Evolutionary conservation across 208 protist species (phyloP).

Genomic region (Trypanosoma cruzi): DNA sequence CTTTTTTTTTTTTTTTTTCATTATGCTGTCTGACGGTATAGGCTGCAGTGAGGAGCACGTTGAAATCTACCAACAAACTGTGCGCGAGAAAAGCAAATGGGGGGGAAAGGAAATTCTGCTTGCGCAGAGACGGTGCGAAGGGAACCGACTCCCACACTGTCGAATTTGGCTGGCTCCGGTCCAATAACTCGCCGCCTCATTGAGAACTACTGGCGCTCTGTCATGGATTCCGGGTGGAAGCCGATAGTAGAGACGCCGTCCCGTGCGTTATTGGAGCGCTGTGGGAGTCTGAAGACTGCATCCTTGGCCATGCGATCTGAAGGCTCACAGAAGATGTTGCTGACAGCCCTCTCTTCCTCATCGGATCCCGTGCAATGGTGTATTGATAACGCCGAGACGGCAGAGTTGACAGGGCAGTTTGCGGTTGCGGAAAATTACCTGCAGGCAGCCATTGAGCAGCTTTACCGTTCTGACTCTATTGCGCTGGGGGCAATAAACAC

Average conservation of each 20-base stretch:
- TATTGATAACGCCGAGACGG: slow-evolving; percentile 35
- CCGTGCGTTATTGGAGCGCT: slow-evolving; percentile 77
- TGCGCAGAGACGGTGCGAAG: neutral
- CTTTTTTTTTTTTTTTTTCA: slow-evolving; percentile 16
- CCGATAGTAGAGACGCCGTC: slow-evolving; percentile 45
- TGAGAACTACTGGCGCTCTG: slow-evolving; percentile 78
- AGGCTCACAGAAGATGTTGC: neutral
- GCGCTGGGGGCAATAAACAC: slow-evolving; percentile 3
- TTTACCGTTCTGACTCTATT: slow-evolving; percentile 55
- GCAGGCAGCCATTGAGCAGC: slow-evolving; percentile 52
- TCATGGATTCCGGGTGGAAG: slow-evolving; percentile 50
- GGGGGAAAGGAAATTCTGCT: too few relatives aligned
- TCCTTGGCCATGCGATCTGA: slow-evolving; percentile 60
- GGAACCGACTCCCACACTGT: neutral
- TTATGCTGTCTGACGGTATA: neutral
- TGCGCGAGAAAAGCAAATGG: neutral
- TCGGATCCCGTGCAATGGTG: slow-evolving; percentile 42
- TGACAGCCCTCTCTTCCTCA: neutral
- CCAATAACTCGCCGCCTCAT: slow-evolving; percentile 38
- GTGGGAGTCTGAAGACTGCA: slow-evolving; percentile 58
- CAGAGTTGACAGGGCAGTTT: slow-evolving; percentile 43
- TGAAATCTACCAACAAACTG: neutral
- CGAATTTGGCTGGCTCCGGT: neutral
- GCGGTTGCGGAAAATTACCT: slow-evolving; percentile 43
- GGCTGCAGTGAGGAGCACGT: neutral